These are phyloP conservation scores for Stagonosporopsis rhizophila DNA, from an alignment of 2,329 filamentous ascomycete species.

Conservation along the genomic window DNA sequence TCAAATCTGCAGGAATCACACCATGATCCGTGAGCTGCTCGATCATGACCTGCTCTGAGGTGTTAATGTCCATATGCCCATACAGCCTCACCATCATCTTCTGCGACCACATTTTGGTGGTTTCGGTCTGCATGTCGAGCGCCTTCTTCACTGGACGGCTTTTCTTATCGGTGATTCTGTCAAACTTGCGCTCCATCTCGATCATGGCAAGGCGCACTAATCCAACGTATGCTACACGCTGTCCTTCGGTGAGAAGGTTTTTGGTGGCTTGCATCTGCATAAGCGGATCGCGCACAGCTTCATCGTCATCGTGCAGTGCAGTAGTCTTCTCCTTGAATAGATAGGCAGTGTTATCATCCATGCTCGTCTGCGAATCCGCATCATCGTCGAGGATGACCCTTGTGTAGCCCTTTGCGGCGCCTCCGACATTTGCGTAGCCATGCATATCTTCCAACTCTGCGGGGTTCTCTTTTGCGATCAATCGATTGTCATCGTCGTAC, in stretches of 20 bases:
- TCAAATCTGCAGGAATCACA: constrained; percentile 82
- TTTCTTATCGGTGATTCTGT: constrained; percentile 61
- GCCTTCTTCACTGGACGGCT: constrained; percentile 76
- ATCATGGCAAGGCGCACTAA: constrained; percentile 82
- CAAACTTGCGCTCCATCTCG: constrained; percentile 74
- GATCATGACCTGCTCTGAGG: constrained; percentile 96
- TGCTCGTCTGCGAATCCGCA: constrained; percentile 88
- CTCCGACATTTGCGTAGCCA: constrained; percentile 79
- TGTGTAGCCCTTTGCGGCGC: constrained; percentile 94
- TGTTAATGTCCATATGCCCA: constrained; percentile 93
- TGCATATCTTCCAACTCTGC: constrained; percentile 73
- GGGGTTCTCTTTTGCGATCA: constrained; percentile 81
- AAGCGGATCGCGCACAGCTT: constrained; percentile 77
- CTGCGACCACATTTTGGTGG: constrained; percentile 93
- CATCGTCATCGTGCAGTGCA: constrained; percentile 71
- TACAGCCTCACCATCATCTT: constrained; percentile 98
- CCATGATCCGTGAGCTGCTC: constrained; percentile 95
- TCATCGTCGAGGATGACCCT: constrained; percentile 95
- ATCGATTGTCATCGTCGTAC: constrained; percentile 90
- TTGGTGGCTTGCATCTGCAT: constrained; percentile 96
- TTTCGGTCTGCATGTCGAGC: constrained; percentile 72
- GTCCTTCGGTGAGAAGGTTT: constrained; percentile 90
- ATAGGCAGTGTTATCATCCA: constrained; percentile 97
- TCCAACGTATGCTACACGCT: constrained; percentile 95
- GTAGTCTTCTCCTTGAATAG: constrained; percentile 81